These are phyloP conservation scores for Agapanthus africanus DNA, from an alignment of 106 monocot genomes.

Conservation along the genomic window DNA sequence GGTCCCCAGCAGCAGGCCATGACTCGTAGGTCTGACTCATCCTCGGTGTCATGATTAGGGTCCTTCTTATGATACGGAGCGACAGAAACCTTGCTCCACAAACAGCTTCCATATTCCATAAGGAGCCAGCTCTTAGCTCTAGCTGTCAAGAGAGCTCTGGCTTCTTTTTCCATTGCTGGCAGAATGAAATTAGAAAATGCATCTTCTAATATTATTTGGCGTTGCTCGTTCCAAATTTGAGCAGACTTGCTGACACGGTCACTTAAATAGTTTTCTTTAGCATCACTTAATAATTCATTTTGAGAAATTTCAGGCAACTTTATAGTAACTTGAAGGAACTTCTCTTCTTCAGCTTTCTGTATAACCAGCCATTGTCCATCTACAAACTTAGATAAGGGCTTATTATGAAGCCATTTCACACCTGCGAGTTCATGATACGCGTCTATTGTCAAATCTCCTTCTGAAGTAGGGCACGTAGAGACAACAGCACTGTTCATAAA, in stretches of 20 bases:
- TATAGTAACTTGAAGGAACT: conserved; percentile 81
- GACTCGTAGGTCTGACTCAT: conserved; percentile 59
- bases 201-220: conserved; percentile 72
- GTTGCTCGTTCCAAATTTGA: conserved; percentile 87
- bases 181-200: conserved; percentile 62
- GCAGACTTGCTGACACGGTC: conserved; percentile 76
- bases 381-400: conserved; percentile 66
- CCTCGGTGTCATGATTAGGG: conserved; percentile 34
- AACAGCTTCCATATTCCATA: conserved; percentile 74
- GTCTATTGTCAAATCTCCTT: conserved; percentile 76
- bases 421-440: conserved; percentile 60
- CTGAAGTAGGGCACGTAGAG: conserved; percentile 80
- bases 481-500: conserved; percentile 83
- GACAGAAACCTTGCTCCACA: conserved; percentile 88
- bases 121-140: conserved; percentile 78
- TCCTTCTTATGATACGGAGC: conserved; percentile 68
- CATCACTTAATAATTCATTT: conserved; percentile 54
- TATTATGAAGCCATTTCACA: conserved; percentile 77
- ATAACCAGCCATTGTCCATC: conserved; percentile 89
- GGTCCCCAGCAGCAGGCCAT: conserved; percentile 97
- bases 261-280: conserved; percentile 74
- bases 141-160: conserved; percentile 54
- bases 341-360: conserved; percentile 97
- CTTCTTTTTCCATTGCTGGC: conserved; percentile 96
- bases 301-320: conserved; percentile 54